Evolutionary conservation across 331 rosid genomes (phyloP).

Genomic region (Pyrus hybrid): DNA sequence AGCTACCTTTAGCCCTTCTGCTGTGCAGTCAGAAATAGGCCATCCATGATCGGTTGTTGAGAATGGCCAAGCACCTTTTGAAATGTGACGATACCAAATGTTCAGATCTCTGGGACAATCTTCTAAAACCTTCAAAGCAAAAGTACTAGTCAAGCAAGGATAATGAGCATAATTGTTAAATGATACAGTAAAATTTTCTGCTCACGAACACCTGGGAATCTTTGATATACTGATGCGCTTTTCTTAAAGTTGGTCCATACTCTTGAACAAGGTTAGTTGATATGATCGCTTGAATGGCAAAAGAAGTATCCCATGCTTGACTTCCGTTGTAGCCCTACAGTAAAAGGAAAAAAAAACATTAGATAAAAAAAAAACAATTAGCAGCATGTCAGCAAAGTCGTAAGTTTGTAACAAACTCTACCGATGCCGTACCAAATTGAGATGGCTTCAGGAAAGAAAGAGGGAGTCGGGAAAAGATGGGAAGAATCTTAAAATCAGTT

Average conservation of each 20-base stretch:
- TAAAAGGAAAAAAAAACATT: background rate
- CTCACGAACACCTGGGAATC: background rate
- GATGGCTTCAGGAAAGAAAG: background rate
- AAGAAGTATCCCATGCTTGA: constrained; percentile 10
- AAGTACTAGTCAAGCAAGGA: background rate
- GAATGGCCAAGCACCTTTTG: constrained; percentile 27
- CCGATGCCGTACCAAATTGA: no score
- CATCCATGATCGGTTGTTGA: constrained; percentile 34
- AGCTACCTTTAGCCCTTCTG: constrained; percentile 29
- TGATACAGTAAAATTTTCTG: background rate
- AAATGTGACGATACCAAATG: constrained; percentile 9
- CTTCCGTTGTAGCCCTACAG: constrained; percentile 12
- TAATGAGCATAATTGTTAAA: background rate
- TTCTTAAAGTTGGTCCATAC: constrained; percentile 1
- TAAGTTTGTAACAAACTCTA: no score
- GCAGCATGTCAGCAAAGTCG: no score
- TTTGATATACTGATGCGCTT: constrained; percentile 5
- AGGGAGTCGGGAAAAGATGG: background rate
- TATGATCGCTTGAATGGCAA: constrained; percentile 10
- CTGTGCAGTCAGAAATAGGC: constrained; percentile 34
- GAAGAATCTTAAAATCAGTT: background rate
- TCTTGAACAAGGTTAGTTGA: constrained; percentile 3
- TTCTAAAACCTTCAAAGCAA: constrained; percentile 4
- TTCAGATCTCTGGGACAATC: constrained; percentile 11
- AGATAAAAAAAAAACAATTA: background rate